These are phyloP conservation scores for Westerdykella ornata DNA, from an alignment of 2,329 filamentous ascomycete genomes.

Conservation along the genomic window DNA sequence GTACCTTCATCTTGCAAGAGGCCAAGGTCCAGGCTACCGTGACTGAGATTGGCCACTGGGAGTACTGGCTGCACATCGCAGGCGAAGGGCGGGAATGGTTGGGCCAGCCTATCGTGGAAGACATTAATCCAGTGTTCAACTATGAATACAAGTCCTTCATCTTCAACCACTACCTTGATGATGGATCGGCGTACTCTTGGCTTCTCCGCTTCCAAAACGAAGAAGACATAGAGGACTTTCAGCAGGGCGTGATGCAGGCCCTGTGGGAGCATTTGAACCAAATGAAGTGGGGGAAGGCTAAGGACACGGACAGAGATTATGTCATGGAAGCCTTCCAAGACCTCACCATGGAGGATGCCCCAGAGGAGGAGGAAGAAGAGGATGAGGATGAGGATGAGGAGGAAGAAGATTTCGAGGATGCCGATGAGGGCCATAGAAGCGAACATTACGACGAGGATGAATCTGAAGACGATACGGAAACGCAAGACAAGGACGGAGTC, in stretches of 20 bases:
- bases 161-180: slow-evolving; percentile 89
- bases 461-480: slow-evolving; percentile 69
- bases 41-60: slow-evolving; percentile 80
- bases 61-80: slow-evolving; percentile 89
- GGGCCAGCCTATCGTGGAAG: slow-evolving; percentile 74
- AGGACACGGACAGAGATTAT: slow-evolving; percentile 88
- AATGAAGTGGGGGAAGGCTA: slow-evolving; percentile 87
- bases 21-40: slow-evolving; percentile 69
- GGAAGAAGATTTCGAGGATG: slow-evolving; percentile 55
- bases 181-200: slow-evolving; percentile 93
- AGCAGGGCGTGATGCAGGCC: slow-evolving; percentile 89
- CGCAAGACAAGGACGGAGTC: slow-evolving; percentile 63
- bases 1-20: slow-evolving; percentile 78
- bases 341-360: slow-evolving; percentile 77
- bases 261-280: slow-evolving; percentile 96
- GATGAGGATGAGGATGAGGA: slow-evolving; percentile 55
- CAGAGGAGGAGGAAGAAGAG: slow-evolving; percentile 55
- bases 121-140: slow-evolving; percentile 98
- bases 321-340: slow-evolving; percentile 94
- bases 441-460: slow-evolving; percentile 72
- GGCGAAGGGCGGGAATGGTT: slow-evolving; percentile 75
- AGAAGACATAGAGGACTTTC: slow-evolving; percentile 72
- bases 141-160: slow-evolving; percentile 99
- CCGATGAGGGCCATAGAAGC: slow-evolving; percentile 59
- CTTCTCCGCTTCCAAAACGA: slow-evolving; percentile 86